Evolutionary conservation across 1,284 basidiomycete species (phyloP).

Genomic region (Pascua guehoae): DNA sequence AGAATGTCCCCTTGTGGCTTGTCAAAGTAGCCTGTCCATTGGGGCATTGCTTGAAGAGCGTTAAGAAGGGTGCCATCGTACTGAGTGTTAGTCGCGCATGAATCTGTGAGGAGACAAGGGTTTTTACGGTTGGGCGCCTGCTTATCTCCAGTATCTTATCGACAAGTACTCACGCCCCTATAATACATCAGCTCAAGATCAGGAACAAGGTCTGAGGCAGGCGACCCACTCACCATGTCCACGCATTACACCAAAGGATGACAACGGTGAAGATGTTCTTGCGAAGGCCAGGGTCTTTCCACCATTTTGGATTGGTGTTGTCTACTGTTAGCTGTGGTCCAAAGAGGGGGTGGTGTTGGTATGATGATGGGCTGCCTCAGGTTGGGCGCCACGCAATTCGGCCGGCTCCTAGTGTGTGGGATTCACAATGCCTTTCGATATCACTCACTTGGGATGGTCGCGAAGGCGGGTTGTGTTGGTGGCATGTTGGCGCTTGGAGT

Average conservation of each 20-base stretch:
- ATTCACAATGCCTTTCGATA: not conserved
- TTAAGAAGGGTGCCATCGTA: conserved; percentile 15
- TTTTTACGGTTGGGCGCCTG: too few species aligned
- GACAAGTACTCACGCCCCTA: too few species aligned
- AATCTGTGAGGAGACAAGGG: too few species aligned
- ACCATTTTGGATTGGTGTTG: conserved; percentile 18
- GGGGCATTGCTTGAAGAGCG: conserved; percentile 12
- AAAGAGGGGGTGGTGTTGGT: not conserved
- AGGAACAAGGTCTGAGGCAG: too few species aligned
- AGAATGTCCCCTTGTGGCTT: conserved; percentile 13
- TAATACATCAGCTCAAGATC: too few species aligned
- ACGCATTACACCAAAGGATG: conserved; percentile 1
- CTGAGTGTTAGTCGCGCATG: too few species aligned
- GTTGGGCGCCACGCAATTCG: not conserved
- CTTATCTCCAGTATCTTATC: too few species aligned
- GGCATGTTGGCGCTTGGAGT: not conserved
- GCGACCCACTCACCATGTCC: not conserved
- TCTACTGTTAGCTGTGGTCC: not conserved
- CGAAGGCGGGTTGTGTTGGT: not conserved
- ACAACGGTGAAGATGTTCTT: conserved; percentile 1
- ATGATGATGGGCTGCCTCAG: too few species aligned
- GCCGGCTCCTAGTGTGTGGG: not conserved
- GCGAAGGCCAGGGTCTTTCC: conserved; percentile 12
- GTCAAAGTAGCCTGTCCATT: conserved; percentile 12
- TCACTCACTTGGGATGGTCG: conserved; percentile 1